Percentiles rank a stretch among this genome's conserved stretches.
phyloP scores from a whole-genome alignment of 352 stramenopile species.

The Globisporangium yorkense region DNA sequence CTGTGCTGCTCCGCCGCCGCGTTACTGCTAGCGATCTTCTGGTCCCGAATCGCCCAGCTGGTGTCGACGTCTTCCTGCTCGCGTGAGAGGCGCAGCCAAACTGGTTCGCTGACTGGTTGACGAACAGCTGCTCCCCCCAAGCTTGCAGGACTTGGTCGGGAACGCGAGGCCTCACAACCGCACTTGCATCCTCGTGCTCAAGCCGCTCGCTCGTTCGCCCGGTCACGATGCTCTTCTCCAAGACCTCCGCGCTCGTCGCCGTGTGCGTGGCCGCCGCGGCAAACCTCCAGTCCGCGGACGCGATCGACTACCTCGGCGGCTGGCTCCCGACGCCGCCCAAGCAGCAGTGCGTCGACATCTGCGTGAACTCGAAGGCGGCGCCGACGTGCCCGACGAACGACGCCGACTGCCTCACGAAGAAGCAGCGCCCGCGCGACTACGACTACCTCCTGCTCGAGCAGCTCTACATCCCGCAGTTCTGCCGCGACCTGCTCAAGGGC shows the following conservation, averaged over 20 bases:
- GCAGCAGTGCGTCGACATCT: constrained; percentile 69
- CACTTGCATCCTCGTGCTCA: too few relatives aligned
- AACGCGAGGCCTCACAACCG: too few relatives aligned
- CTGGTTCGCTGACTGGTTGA: too few relatives aligned
- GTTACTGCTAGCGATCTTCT: too few relatives aligned
- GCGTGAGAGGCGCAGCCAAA: too few relatives aligned
- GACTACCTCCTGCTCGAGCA: constrained; percentile 77
- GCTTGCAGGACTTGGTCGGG: too few relatives aligned
- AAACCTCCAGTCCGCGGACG: constrained; percentile 2
- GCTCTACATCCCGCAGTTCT: constrained; percentile 78
- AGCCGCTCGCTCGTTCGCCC: neutral
- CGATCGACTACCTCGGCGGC: constrained; percentile 53
- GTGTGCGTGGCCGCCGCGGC: neutral
- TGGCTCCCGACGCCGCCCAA: constrained; percentile 36
- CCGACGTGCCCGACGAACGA: constrained; percentile 48
- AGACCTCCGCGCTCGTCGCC: constrained; percentile 3
- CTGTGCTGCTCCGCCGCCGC: too few relatives aligned
- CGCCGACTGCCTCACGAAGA: constrained; percentile 47
- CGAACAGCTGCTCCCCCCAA: too few relatives aligned
- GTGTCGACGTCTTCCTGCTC: too few relatives aligned
- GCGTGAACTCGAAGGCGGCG: constrained; percentile 43
- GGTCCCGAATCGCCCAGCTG: too few relatives aligned
- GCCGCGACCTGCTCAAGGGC: constrained; percentile 61
- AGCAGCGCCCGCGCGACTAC: constrained; percentile 58
- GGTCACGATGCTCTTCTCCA: constrained; percentile 3